A percentile compares a stretch with the other conserved stretches of the same genome.
Conservation (phyloP, 2,329 filamentous ascomycete species). For the Fusarium chaquense region DNA sequence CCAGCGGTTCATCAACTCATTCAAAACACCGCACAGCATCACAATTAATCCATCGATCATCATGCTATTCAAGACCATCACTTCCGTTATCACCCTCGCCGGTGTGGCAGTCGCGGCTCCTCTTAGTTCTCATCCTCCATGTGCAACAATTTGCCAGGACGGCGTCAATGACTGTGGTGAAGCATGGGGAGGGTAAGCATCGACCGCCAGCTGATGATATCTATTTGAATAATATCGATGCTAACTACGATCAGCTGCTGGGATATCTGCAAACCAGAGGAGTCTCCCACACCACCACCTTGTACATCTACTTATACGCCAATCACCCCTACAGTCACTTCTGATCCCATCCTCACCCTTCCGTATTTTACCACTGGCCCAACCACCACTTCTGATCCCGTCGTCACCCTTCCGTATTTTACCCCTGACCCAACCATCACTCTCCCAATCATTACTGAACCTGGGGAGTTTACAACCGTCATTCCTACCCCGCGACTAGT, state of each 20-base stretch:
- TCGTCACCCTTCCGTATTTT: neutral
- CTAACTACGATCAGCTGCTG: slow-evolving; percentile 47
- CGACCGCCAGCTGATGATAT: neutral
- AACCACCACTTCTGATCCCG: neutral
- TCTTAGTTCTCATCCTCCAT: neutral
- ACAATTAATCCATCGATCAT: neutral
- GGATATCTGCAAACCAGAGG: slow-evolving; percentile 45
- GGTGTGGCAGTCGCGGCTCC: slow-evolving; percentile 26
- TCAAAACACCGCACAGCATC: neutral
- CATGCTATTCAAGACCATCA: slow-evolving; percentile 27
- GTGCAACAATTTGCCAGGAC: slow-evolving; percentile 45
- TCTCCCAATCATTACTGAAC: neutral
- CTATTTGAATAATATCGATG: neutral
- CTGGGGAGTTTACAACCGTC: neutral
- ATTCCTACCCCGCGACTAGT: neutral
- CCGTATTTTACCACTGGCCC: slow-evolving; percentile 1
- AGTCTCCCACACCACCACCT: slow-evolving; percentile 39
- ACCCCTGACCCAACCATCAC: slow-evolving; percentile 12
- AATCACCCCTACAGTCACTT: neutral
- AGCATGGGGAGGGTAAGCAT: slow-evolving; percentile 47
- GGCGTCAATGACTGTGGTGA: slow-evolving; percentile 47
- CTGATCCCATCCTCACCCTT: slow-evolving; percentile 1
- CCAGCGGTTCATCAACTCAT: neutral
- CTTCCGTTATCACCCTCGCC: slow-evolving; percentile 21
- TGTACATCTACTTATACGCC: slow-evolving; percentile 41